These are phyloP conservation scores for Fusarium torreyae DNA, from an alignment of 2,329 filamentous ascomycete genomes.

Conservation along the genomic window DNA sequence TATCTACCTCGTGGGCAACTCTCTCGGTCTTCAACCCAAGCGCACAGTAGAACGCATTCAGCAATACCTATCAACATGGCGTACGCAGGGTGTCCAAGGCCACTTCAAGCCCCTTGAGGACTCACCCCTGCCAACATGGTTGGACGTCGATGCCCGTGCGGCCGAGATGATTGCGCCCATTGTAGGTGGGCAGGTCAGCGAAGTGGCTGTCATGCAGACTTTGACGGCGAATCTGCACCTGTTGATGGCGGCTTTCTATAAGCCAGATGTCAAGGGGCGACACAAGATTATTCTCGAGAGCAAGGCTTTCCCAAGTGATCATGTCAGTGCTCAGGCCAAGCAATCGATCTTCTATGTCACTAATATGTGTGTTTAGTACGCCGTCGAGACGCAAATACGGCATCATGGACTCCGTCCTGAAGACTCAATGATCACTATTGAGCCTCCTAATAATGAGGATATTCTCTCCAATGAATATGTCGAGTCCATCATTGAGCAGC, in stretches of 20 bases:
- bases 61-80: conserved; percentile 83
- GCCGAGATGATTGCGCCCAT: conserved; percentile 76
- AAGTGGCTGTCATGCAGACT: conserved; percentile 88
- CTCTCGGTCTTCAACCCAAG: conserved; percentile 82
- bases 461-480: conserved; percentile 78
- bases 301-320: conserved; percentile 88
- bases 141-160: conserved; percentile 80
- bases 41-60: conserved; percentile 71
- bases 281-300: conserved; percentile 86
- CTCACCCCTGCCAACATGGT: conserved; percentile 77
- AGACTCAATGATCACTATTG: conserved; percentile 78
- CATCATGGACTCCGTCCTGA: conserved; percentile 76
- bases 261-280: conserved; percentile 67
- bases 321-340: conserved; percentile 61
- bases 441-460: conserved; percentile 65
- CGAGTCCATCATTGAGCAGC: conserved; percentile 78
- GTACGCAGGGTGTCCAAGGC: conserved; percentile 82
- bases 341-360: not conserved
- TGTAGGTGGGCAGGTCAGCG: conserved; percentile 77
- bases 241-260: conserved; percentile 86
- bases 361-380: conserved; percentile 68
- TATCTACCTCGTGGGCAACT: conserved; percentile 89
- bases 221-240: conserved; percentile 84
- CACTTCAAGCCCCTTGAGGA: conserved; percentile 80
- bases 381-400: conserved; percentile 81